Conservation (phyloP, 108 stramenopile species). For the Discostella stelligeroides region DNA sequence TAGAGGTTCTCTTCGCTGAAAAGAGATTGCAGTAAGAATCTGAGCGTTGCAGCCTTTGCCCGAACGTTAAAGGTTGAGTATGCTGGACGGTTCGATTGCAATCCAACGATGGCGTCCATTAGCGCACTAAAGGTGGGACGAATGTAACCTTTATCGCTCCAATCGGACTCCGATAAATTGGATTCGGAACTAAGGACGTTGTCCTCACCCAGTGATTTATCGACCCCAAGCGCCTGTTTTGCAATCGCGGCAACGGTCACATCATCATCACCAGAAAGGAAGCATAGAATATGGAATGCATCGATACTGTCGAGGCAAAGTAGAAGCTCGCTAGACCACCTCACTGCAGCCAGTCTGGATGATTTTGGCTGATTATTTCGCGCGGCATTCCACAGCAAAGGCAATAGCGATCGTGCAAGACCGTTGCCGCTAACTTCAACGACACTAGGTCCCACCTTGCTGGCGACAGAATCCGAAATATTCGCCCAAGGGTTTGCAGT, state of each 20-base stretch:
- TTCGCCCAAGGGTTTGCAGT: conserved; percentile 58
- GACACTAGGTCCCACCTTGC: conserved; percentile 5
- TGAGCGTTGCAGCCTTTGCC: conserved; percentile 65
- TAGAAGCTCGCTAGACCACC: conserved; percentile 76
- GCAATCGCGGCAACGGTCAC: conserved; percentile 69
- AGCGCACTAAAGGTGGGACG: conserved; percentile 62
- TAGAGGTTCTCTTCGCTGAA: conserved; percentile 65
- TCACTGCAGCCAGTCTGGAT: conserved; percentile 70
- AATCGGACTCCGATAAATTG: conserved; percentile 6
- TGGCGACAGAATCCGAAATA: neutral
- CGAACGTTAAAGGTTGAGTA: conserved; percentile 61
- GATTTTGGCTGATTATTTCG: conserved; percentile 67
- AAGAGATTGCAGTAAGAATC: conserved; percentile 63
- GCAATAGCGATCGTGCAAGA: conserved; percentile 51
- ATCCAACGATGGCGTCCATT: conserved; percentile 41
- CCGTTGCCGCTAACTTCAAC: conserved; percentile 12
- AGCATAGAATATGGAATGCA: conserved; percentile 81
- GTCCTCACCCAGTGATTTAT: conserved; percentile 37
- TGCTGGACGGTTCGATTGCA: conserved; percentile 34
- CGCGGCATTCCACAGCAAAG: conserved; percentile 71
- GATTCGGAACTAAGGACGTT: conserved; percentile 3
- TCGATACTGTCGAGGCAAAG: conserved; percentile 43
- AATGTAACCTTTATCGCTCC: neutral
- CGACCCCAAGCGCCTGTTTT: conserved; percentile 62
- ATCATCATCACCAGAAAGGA: conserved; percentile 80